Evolutionary conservation across 73 alveolate genomes (phyloP), one percentile per base, ranked within the genome.

Genomic region (Urostyla sp.): DNA sequence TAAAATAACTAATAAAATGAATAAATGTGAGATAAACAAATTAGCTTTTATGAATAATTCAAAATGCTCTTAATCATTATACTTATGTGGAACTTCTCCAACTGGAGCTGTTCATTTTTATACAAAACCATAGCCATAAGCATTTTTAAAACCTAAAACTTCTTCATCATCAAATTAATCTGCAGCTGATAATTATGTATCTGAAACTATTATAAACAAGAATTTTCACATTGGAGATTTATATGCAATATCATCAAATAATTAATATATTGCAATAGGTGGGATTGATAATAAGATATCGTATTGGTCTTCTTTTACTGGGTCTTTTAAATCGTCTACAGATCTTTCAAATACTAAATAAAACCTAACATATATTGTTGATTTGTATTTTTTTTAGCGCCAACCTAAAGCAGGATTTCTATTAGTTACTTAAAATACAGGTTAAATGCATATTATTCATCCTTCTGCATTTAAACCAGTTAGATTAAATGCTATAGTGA

Each of bases 211-310:
- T 20, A 15, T 63, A 2, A 63, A 63, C 61, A 63, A 40, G 10
- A 63, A 43, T 63, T 57, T 63, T 16, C 79, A 63, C 44, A 0
- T 18, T 21, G 79, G 79, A 11, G 79, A 63, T 63, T 34, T 63
- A 18, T 63, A 63, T 23, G 79, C 79, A 2, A 63, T 63, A 38
- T 43, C 79, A 7, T 8, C 43, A 8, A 63, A 63, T 38, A 60
- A 63, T 5, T 43, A 57, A 1, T 63, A 63, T 38, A 40, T 63
- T 38, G 79, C 79, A 18, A 63, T 63, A 0, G 79, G 79, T n/a
- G 79, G 79, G n/a, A 63, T 63, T 57, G 79, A 63, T 24, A 63
- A 63, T 63, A 63, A 63, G 44, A 63, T 63, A 4, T 63, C 79
- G 5, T 63, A 63, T 21, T 63, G 79, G 79, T 63, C 79, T 38